Evolutionary conservation across 2,329 filamentous ascomycete species (phyloP).

Genomic region (Alternaria novae-zelandiae): DNA sequence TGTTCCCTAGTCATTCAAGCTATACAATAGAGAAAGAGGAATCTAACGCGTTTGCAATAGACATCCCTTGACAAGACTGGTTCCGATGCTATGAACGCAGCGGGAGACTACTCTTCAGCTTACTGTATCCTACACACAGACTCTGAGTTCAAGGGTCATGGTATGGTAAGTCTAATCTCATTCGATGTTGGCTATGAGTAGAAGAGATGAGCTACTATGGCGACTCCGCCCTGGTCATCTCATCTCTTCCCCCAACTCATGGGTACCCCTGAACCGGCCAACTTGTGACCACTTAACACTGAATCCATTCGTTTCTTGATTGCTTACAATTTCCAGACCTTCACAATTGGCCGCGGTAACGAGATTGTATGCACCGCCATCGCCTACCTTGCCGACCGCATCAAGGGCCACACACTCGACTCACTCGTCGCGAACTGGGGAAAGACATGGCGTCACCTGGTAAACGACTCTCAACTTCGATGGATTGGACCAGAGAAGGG

Average conservation of each 20-base stretch:
- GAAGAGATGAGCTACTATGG: background rate
- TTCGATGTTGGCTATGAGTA: background rate
- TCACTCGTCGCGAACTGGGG: constrained; percentile 83
- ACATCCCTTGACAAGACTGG: constrained; percentile 97
- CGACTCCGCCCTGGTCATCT: background rate
- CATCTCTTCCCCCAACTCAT: background rate
- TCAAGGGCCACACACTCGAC: constrained; percentile 76
- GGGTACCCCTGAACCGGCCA: background rate
- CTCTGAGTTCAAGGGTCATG: constrained; percentile 72
- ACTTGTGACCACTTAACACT: background rate
- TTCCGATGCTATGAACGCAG: constrained; percentile 95
- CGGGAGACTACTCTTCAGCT: constrained; percentile 90
- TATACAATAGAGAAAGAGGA: background rate
- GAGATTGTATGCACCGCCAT: constrained; percentile 91
- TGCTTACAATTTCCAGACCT: constrained; percentile 55
- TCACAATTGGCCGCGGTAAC: constrained; percentile 88
- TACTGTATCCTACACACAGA: constrained; percentile 92
- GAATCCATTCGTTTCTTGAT: background rate
- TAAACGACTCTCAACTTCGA: constrained; percentile 85
- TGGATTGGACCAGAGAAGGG: constrained; percentile 97
- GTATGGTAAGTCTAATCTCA: constrained; percentile 70
- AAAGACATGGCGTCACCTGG: constrained; percentile 88
- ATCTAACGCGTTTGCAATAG: constrained; percentile 32
- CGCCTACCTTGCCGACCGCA: constrained; percentile 75
- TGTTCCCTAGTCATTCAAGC: constrained; percentile 9